Evolutionary conservation across 2,329 filamentous ascomycete species (phyloP), one percentile per base, ranked within the genome.

Genomic region (Grosmannia huntii): DNA sequence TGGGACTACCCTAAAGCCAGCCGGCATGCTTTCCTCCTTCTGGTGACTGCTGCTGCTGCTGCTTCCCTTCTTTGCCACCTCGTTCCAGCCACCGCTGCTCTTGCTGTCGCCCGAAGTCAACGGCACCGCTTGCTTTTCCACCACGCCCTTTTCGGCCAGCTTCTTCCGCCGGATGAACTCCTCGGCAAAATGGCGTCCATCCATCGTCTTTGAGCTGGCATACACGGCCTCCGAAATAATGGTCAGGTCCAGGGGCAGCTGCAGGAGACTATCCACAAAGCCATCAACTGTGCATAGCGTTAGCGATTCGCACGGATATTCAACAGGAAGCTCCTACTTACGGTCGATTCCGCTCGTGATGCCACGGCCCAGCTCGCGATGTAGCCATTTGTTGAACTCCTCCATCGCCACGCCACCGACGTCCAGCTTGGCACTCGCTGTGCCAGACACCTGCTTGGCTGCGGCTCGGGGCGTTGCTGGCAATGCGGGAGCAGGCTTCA

Each of bases 101-200:
- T 72, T 75, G 64, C 73, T 75, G 50, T 72, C 70, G 63, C 75
- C 49, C 6, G 53, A n/a, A 6, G 62, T 10, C 2, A 56, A 12
- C 14, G 52, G 38, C 16, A 33, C 76, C 19, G 83, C 78, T 66
- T 89, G 86, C 69, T 90, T 87, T 21, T 95, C 78, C 1, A 71
- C 62, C 48, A 96, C 81, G 46, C 94, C 94, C 75, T 91, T 94
- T 65, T 97, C 92, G 0, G 94, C 92, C 1, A 95, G 82, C 77
- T 88, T 95, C 74, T 91, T 92, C 66, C 92, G 90, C 38, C 91
- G 87, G 60, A 97, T 82, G 68, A 94, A 99, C 70, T 99, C 94
- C 60, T 95, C 89, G 0, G 90, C 90, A 68, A 97, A 97, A 67
- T 95, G 90, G 55, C 88, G 87, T 0, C 89, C 90, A 67, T 99